Evolutionary conservation across 2,329 filamentous ascomycete species (phyloP), one percentile per base, ranked within the genome.

Genomic region (Fusarium sp.): DNA sequence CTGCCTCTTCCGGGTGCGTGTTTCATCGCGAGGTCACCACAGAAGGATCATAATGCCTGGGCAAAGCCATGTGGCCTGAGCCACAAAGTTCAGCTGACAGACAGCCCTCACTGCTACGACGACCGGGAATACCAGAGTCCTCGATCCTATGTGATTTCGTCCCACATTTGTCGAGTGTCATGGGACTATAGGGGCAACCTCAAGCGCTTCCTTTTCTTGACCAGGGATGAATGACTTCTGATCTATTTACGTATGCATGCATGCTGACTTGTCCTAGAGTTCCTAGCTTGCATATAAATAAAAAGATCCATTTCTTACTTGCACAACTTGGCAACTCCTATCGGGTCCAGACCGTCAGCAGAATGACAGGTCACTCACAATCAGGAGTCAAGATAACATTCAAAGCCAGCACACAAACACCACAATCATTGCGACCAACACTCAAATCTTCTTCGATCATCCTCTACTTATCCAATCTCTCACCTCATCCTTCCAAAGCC

Each of bases 401-500:
- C 40, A 45, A 20, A 24, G 42, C 24, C 45, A 50, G 20, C 22
- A 27, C 14, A 27, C 13, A 47, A 47, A 47, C 42, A 47, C 42
- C 4, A 27, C 22, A 50, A 50, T 50, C 4, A 27, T 16, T 18
- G 2, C 4, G 16, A 27, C 22, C 3, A 6, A 3, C 9, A 27
- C 45, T 10, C 7, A 50, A 2, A 34, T 16, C 50, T 9, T 37
- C 13, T 18, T 35, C 3, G 16, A 18, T 37, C n/a, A 31, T 13
- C 14, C 27, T 58, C 18, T 45, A 18, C 24, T 18, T 24, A 31
- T 10, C 20, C 3, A 40, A 24, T 9, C 24, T 24, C 20, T 57
- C 29, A 13, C 42, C 29, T 38, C 38, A 66, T 57, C 65, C 47
- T n/a, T 10, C 54, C 10, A 31, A 74, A 56, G 57, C 14, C 45